Evolutionary conservation across 768 basidiomycete genomes (phyloP).

Genomic region (Suillus americanus): DNA sequence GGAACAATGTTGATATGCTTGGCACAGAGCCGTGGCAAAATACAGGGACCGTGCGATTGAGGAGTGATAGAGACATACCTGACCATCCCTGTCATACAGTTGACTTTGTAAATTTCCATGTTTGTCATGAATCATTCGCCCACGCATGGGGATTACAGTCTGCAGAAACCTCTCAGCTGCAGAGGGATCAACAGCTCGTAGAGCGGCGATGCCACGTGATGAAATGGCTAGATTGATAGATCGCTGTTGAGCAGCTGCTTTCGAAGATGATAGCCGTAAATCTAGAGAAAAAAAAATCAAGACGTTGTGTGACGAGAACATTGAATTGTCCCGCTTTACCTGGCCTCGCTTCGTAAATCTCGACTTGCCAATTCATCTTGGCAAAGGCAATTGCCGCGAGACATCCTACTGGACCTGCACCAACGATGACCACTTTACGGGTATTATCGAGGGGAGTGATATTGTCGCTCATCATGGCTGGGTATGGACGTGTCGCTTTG

Average conservation of each 20-base stretch:
- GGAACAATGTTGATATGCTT: constrained; percentile 17
- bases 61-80: constrained; percentile 52
- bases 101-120: constrained; percentile 79
- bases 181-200: constrained; percentile 75
- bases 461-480: constrained; percentile 20
- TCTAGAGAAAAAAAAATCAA: constrained; percentile 42
- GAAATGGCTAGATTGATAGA: constrained; percentile 98
- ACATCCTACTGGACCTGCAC: constrained; percentile 94
- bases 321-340: constrained; percentile 44
- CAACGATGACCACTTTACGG: constrained; percentile 66
- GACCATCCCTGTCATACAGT: constrained; percentile 83
- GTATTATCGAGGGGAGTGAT: not conserved
- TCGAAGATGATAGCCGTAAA: constrained; percentile 70
- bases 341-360: constrained; percentile 75
- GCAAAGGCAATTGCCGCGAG: constrained; percentile 85
- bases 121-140: constrained; percentile 88
- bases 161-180: constrained; percentile 70
- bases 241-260: constrained; percentile 65
- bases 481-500: not conserved
- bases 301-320: constrained; percentile 13
- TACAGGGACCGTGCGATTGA: constrained; percentile 8
- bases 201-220: constrained; percentile 86
- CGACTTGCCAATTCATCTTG: constrained; percentile 82
- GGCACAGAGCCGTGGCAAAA: constrained; percentile 20
- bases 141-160: constrained; percentile 89